Evolutionary conservation across 2,329 filamentous ascomycete genomes (phyloP).

Genomic region (Phyllosticta citriasiana): DNA sequence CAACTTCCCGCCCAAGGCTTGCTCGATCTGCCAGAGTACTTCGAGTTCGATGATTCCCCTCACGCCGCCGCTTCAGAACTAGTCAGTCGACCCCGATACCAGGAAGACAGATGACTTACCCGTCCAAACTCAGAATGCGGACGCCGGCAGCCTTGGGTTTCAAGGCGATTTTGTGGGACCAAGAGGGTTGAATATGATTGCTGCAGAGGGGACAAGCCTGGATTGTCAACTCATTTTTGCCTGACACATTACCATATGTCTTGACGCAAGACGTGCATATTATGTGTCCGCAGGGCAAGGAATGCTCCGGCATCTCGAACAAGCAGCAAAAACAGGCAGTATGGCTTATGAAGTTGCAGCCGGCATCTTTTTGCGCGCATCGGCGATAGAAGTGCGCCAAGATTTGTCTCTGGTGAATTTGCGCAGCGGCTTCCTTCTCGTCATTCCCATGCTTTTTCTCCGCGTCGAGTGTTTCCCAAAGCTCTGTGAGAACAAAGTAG

Average conservation of each 20-base stretch:
- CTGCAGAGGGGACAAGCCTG: constrained; percentile 26
- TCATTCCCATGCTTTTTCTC: neutral
- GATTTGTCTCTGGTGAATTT: constrained; percentile 19
- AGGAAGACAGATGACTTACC: constrained; percentile 19
- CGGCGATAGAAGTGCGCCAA: constrained; percentile 26
- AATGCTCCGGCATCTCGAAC: constrained; percentile 33
- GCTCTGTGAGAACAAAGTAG: constrained; percentile 13
- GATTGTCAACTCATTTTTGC: constrained; percentile 12
- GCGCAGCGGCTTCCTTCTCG: constrained; percentile 14
- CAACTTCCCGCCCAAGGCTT: constrained; percentile 27
- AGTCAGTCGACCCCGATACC: neutral
- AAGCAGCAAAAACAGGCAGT: constrained; percentile 40
- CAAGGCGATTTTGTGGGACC: constrained; percentile 17
- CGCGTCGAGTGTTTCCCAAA: constrained; percentile 11
- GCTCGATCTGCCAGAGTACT: constrained; percentile 33
- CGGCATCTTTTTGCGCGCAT: constrained; percentile 1
- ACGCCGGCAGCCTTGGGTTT: constrained; percentile 29
- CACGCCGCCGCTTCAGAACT: constrained; percentile 32
- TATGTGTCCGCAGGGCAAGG: constrained; percentile 37
- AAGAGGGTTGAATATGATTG: constrained; percentile 5
- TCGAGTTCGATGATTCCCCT: constrained; percentile 38
- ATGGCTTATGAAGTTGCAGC: constrained; percentile 27
- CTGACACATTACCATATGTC: constrained; percentile 18
- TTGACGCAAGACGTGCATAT: constrained; percentile 34
- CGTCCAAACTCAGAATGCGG: constrained; percentile 33